Evolutionary conservation across 495 filamentous ascomycete genomes (phyloP).

Genomic region (Penicillium pancosmium): DNA sequence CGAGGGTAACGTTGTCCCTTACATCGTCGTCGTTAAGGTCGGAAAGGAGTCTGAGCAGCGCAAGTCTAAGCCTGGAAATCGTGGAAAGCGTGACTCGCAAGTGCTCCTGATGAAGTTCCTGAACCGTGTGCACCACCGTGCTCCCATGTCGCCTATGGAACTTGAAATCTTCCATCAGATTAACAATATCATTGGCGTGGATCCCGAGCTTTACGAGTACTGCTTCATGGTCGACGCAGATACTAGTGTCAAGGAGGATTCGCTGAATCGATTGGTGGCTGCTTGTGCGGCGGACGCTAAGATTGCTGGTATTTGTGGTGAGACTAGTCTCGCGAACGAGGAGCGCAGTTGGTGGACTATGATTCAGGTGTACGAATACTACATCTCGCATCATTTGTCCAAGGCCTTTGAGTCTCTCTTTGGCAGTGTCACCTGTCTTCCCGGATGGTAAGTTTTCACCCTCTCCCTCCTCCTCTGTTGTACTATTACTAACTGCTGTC

Average conservation of each 20-base stretch:
- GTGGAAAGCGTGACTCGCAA: slow-evolving; percentile 97
- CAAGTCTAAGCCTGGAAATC: slow-evolving; percentile 93
- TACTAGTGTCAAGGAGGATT: slow-evolving; percentile 91
- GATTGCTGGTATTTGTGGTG: slow-evolving; percentile 96
- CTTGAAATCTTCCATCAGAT: slow-evolving; percentile 99
- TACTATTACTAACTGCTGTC: slow-evolving; percentile 30
- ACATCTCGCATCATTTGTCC: slow-evolving; percentile 89
- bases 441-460: slow-evolving; percentile 78
- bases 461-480: background rate
- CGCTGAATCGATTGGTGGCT: slow-evolving; percentile 88
- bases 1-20: slow-evolving; percentile 96
- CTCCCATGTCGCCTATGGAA: slow-evolving; percentile 92
- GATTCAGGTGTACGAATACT: slow-evolving; percentile 99
- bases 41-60: slow-evolving; percentile 93
- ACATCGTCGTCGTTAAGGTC: slow-evolving; percentile 93
- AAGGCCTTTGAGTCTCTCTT: slow-evolving; percentile 97
- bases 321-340: slow-evolving; percentile 95
- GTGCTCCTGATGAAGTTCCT: slow-evolving; percentile 84
- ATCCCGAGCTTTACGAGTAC: slow-evolving; percentile 97
- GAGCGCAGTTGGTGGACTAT: slow-evolving; percentile 97
- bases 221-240: slow-evolving; percentile 97
- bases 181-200: slow-evolving; percentile 98
- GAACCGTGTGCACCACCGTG: slow-evolving; percentile 93
- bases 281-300: slow-evolving; percentile 92
- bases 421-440: slow-evolving; percentile 94